Conservation (phyloP, 352 stramenopile genomes). For the Phytophthora kernoviae region DNA sequence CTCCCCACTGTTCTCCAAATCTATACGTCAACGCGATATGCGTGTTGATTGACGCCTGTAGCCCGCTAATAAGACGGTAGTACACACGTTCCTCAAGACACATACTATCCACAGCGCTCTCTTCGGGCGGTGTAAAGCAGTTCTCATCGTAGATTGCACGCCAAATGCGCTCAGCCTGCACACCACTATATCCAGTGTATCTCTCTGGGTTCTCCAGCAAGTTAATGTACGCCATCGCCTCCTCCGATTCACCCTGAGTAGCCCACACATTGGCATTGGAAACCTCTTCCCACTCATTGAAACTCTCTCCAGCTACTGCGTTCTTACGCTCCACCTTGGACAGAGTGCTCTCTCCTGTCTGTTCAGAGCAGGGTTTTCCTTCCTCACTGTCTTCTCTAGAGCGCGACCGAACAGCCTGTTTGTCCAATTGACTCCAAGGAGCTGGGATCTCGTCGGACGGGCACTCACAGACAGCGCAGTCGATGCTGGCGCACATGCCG, state of each 20-base stretch:
- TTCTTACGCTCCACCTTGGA: conserved; percentile 81
- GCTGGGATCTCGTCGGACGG: conserved; percentile 84
- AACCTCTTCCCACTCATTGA: conserved; percentile 69
- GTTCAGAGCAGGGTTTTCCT: conserved; percentile 66
- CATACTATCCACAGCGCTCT: conserved; percentile 69
- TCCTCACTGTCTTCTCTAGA: conserved; percentile 6
- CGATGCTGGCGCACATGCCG: conserved; percentile 88
- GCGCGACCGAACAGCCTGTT: conserved; percentile 32
- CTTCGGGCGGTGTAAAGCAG: conserved; percentile 87
- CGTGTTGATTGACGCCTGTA: conserved; percentile 96
- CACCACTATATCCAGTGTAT: conserved; percentile 98
- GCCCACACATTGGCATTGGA: conserved; percentile 63
- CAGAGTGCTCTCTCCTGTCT: conserved; percentile 72
- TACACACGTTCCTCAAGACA: conserved; percentile 96
- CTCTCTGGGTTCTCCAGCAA: conserved; percentile 96
- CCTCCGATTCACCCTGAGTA: conserved; percentile 56
- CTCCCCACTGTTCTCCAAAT: conserved; percentile 67
- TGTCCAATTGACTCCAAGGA: conserved; percentile 77
- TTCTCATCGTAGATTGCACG: conserved; percentile 98
- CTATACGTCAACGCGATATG: conserved; percentile 92
- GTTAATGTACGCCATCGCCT: conserved; percentile 94
- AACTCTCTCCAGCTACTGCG: conserved; percentile 62
- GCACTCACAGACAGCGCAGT: conserved; percentile 92
- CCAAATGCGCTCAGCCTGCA: conserved; percentile 94
- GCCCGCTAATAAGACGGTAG: conserved; percentile 95